Evolutionary conservation across 129 eudicot species (phyloP).

Genomic region (Artemisia argyi): DNA sequence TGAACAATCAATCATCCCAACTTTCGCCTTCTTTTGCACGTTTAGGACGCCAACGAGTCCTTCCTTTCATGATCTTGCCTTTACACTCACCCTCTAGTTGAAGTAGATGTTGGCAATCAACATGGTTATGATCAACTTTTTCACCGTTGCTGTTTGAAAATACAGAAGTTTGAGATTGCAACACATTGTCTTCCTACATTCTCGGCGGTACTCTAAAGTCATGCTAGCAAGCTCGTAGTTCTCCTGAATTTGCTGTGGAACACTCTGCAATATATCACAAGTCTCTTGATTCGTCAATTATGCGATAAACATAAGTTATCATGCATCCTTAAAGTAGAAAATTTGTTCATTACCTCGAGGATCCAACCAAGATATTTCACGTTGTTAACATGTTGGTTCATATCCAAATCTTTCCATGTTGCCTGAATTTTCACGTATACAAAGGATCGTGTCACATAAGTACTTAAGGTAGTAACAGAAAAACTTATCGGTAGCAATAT

Average conservation of each 20-base stretch:
- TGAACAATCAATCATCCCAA: too few species aligned
- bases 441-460: neutral
- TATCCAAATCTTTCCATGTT: constrained; percentile 83
- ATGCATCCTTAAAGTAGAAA: neutral
- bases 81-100: constrained; percentile 37
- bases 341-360: constrained; percentile 57
- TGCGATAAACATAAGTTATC: too few species aligned
- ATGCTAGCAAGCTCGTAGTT: constrained; percentile 70
- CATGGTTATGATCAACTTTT: constrained; percentile 24
- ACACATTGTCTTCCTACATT: constrained; percentile 72
- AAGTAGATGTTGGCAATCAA: constrained; percentile 83
- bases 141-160: constrained; percentile 29
- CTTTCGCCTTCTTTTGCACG: neutral
- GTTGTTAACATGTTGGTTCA: constrained; percentile 82
- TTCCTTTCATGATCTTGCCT: constrained; percentile 25
- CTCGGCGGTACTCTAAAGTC: constrained; percentile 81
- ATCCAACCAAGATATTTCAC: constrained; percentile 83
- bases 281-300: neutral
- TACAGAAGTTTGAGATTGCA: constrained; percentile 71
- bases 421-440: constrained; percentile 44
- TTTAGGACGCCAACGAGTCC: constrained; percentile 18
- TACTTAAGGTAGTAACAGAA: neutral
- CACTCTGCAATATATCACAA: constrained; percentile 58
- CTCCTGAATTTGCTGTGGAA: constrained; percentile 57
- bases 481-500: neutral